phyloP scores from a whole-genome alignment of 2,329 filamentous ascomycete species.

The Sphaerulina populicola region DNA sequence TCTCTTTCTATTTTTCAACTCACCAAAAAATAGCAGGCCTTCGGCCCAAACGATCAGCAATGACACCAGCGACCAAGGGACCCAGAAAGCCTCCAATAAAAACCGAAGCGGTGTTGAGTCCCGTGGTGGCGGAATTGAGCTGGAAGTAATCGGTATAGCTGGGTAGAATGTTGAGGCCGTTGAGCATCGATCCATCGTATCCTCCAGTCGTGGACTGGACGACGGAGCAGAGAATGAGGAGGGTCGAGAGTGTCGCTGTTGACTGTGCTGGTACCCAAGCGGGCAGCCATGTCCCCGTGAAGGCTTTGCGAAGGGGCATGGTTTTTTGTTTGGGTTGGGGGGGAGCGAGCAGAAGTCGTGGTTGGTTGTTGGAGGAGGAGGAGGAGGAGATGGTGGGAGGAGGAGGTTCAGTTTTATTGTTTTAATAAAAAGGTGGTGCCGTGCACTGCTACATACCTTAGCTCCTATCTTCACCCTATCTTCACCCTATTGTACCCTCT shows the following conservation, averaged over 20 bases:
- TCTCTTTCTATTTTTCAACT: neutral
- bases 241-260: neutral
- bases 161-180: conserved; percentile 51
- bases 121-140: conserved; percentile 46
- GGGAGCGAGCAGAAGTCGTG: too few species aligned
- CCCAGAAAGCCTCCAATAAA: conserved; percentile 44
- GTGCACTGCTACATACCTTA: too few species aligned
- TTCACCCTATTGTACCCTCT: too few species aligned
- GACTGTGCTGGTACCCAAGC: neutral
- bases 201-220: neutral
- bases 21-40: neutral
- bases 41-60: neutral
- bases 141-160: conserved; percentile 50
- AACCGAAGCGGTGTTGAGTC: conserved; percentile 49
- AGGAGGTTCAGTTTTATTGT: too few species aligned
- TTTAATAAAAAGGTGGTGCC: too few species aligned
- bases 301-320: neutral
- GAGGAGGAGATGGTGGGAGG: too few species aligned
- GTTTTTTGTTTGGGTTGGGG: too few species aligned
- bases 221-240: neutral
- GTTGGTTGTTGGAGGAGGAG: too few species aligned
- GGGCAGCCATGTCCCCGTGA: neutral
- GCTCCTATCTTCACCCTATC: too few species aligned
- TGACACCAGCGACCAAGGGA: neutral
- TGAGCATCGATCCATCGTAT: conserved; percentile 41